Evolutionary conservation across 495 filamentous ascomycete genomes (phyloP), one percentile per base, ranked within the genome.

Genomic region (Aspergillus biplanus): DNA sequence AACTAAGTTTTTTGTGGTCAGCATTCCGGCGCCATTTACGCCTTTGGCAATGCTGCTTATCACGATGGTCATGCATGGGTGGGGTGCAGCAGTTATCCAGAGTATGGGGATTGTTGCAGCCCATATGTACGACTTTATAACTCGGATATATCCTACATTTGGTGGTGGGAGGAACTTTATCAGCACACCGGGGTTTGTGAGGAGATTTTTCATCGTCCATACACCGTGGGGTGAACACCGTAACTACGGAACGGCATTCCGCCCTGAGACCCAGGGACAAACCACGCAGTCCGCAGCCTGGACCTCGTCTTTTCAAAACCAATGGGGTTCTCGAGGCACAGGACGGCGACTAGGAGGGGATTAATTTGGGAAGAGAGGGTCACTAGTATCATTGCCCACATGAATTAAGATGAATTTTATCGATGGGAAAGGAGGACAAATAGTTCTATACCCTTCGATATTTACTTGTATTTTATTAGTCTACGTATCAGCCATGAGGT

Each of bases 91-190:
- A 4, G 58, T 87, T 61, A 55, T 81, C 9, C 86, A 92, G 56
- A 67, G 80, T 44, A 90, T 78, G 16, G 93, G 93, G 16, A 82
- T 97, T 33, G 54, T 93, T 42, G 91, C 91, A 16, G 93, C 92
- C 27, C 93, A 97, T 72, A 71, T 92, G 27, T 90, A 92, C 72
- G 90, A 96, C 68, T 97, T 97, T 69, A 71, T 96, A 49, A 92
- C 89, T 4, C 83, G 88, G 46, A 82, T 94, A 33, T 97, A 90
- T 77, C 93, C 93, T 15, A 83, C 86, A 47, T 93, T 93, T 75
- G 92, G 92, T 21, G 88, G 89, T 55, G 92, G 92, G 4, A 75
- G 75, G 33, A 94, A 91, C 67, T 82, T 85, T 56, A 75, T 97
- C 50, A 74, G 73, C 15, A 93, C 92, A 0, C 93, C 93, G 2